phyloP scores from a whole-genome alignment of 2,329 filamentous ascomycete species.

The Coniochaeta sp. region DNA sequence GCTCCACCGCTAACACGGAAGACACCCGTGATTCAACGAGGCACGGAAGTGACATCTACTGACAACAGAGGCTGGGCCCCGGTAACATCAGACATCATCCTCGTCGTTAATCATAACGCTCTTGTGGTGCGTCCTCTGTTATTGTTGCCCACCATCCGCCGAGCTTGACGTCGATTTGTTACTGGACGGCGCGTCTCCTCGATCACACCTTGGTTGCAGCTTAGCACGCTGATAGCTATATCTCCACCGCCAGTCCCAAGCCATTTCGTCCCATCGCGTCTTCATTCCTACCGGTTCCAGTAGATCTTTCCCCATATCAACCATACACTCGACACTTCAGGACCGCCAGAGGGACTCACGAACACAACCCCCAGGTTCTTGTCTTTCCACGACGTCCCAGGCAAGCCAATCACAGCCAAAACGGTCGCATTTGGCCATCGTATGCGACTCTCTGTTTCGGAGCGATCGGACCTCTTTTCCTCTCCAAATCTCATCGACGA shows the following conservation, averaged over 20 bases:
- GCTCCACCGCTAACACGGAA: background rate
- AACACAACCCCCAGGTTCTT: background rate
- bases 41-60: background rate
- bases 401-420: conserved; percentile 12
- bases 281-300: conserved; percentile 15
- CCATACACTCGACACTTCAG: conserved; percentile 2
- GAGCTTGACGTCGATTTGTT: conserved; percentile 1
- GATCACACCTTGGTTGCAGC: conserved; percentile 9
- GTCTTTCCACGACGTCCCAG: conserved; percentile 6
- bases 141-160: conserved; percentile 9
- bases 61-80: conserved; percentile 6
- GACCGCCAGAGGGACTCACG: background rate
- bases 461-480: background rate
- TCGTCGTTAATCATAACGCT: conserved; percentile 17
- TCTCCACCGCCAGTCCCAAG: conserved; percentile 11
- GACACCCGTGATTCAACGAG: background rate
- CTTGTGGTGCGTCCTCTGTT: conserved; percentile 7
- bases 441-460: background rate
- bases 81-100: conserved; percentile 12
- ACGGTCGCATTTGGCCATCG: background rate
- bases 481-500: too few relatives aligned
- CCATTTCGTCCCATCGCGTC: conserved; percentile 13
- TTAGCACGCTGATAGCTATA: conserved; percentile 15
- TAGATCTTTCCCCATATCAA: conserved; percentile 13
- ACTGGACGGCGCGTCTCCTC: conserved; percentile 7